Base-by-base conservation (phyloP, 352 stramenopile species). In the Pythium volutum region DNA sequence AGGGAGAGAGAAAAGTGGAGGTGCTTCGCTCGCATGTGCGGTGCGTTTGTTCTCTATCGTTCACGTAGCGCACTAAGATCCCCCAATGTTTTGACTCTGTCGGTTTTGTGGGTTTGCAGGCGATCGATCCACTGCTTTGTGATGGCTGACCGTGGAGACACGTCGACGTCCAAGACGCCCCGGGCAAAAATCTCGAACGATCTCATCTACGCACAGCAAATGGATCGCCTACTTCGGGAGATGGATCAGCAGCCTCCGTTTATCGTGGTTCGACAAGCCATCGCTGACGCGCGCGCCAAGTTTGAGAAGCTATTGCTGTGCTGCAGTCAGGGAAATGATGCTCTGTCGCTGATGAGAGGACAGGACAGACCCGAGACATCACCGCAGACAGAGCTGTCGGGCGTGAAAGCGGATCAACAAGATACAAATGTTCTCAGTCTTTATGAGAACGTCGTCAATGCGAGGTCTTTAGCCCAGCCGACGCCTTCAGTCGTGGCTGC, bases 141-240 rank as follows among this genome's bases (percentile, higher is more conserved):
- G 10, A 45, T 53, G 1, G 36, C 46, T 25, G 58, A 73, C 15
- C 39, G 43, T 22, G 31, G 29, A 25, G 34, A 52, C 49, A 14
- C 23, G 9, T 29, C n/a, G 10, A 15, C 38, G 29, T 20, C 51
- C 25, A 23, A 27, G 22, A 62, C 48, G 0, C 43, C 16, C 20
- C 66, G 67, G 42, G 65, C 68, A 2, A 73, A 64, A 53, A 50
- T 58, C 1, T 71, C 72, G 0, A 62, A 70, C 14, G 49, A 76
- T 25, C 39, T 81, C 0, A 42, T 79, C 22, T 77, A 77, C 60
- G 74, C 71, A 0, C 71, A 79, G 47, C 74, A 81, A 64, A 78
- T 81, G 68, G 69, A 81, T 45, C 55, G 59, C 3, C 29, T 79
- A 2, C 55, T 79, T 25, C 54, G 58, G n/a, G 34, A 55, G 20